Evolutionary conservation across 139 green algal species (phyloP).

Genomic region (Mesotaenium endlicherianum): DNA sequence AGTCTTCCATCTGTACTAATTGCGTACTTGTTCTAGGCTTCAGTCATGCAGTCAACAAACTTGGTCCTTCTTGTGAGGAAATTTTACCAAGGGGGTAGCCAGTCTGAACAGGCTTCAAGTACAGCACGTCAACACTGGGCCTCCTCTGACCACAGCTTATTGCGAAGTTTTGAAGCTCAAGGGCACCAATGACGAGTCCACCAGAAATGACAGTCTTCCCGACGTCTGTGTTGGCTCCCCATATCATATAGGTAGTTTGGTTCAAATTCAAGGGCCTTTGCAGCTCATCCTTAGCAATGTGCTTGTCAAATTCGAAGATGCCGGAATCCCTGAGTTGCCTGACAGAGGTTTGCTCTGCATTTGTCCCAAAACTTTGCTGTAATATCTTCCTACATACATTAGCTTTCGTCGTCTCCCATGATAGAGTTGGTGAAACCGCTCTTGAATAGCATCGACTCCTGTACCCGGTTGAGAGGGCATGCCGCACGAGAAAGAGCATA

Average conservation of each 20-base stretch:
- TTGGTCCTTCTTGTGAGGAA: slow-evolving; percentile 72
- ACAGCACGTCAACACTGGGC: slow-evolving; percentile 59
- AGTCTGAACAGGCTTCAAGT: slow-evolving; percentile 95
- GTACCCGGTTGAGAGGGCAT: no score
- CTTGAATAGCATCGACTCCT: no score
- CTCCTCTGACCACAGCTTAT: not conserved
- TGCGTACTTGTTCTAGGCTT: not conserved
- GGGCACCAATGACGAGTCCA: slow-evolving; percentile 65
- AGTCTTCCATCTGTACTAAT: not conserved
- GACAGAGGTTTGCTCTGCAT: no score
- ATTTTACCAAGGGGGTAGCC: slow-evolving; percentile 82
- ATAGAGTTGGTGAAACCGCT: no score
- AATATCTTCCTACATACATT: no score
- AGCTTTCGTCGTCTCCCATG: no score
- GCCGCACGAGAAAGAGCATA: no score
- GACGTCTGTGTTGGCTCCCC: slow-evolving; percentile 90
- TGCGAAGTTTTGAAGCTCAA: not conserved
- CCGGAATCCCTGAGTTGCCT: no score
- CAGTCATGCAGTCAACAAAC: slow-evolving; percentile 40
- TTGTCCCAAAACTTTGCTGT: no score
- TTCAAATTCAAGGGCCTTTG: no score
- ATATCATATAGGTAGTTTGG: slow-evolving; percentile 69
- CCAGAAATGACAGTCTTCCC: slow-evolving; percentile 90
- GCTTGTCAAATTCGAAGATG: no score
- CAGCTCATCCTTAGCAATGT: no score